These are phyloP conservation scores for Parathielavia hyrcaniae DNA, from an alignment of 495 filamentous ascomycete genomes.

Conservation along the genomic window DNA sequence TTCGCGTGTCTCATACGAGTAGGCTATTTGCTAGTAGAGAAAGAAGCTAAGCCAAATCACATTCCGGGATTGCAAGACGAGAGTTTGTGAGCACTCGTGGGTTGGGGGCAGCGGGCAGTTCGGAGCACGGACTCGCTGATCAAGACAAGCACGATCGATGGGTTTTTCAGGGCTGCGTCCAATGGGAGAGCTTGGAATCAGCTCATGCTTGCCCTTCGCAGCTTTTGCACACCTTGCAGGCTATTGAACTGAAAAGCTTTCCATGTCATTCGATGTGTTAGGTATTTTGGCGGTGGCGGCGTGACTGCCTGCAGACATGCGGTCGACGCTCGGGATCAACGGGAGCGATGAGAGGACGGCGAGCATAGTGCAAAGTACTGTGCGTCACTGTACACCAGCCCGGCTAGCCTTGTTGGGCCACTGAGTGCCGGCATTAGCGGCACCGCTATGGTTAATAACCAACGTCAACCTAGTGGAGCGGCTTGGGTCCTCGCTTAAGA, in stretches of 20 bases:
- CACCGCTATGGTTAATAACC: no score
- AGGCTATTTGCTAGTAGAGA: not conserved
- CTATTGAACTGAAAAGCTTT: not conserved
- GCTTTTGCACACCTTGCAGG: not conserved
- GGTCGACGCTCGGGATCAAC: not conserved
- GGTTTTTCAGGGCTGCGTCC: no score
- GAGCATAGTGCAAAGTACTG: no score
- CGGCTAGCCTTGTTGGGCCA: not conserved
- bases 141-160: not conserved
- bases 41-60: not conserved
- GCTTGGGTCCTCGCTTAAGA: not conserved
- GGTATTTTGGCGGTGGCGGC: not conserved
- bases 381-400: not conserved
- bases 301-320: not conserved
- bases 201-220: not conserved
- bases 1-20: not conserved
- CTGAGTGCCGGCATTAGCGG: conserved; percentile 7
- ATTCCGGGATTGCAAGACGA: not conserved
- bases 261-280: not conserved
- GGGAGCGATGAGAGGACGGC: not conserved
- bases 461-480: no score
- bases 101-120: not conserved
- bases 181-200: conserved; percentile 12
- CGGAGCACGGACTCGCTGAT: not conserved
- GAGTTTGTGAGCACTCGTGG: no score